Percentiles rank a stretch among this genome's conserved stretches.
These are phyloP conservation scores for Acanthamoeba triangularis DNA, from an alignment of 208 protist genomes.

Conservation along the genomic window DNA sequence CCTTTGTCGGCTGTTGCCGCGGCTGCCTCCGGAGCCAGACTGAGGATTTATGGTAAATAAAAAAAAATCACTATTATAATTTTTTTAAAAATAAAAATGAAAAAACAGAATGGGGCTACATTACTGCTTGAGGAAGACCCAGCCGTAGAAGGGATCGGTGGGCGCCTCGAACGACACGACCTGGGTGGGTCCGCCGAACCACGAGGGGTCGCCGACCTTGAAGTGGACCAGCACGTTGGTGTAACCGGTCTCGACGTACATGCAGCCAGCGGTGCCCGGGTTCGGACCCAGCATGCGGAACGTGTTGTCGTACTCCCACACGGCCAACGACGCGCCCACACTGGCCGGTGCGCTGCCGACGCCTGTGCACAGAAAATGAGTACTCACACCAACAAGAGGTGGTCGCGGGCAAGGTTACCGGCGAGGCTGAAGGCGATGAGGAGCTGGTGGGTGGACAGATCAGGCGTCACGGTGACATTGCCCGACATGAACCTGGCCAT, in stretches of 20 bases:
- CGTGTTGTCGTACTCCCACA: not conserved
- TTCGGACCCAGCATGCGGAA: not conserved
- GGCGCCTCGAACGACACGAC: not conserved
- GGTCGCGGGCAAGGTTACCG: not conserved
- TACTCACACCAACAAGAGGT: not conserved
- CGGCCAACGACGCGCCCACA: not conserved
- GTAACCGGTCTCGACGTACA: not conserved
- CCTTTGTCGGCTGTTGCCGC: no score
- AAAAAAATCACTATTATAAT: no score
- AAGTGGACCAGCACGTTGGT: slow-evolving; percentile 2
- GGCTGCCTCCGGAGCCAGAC: no score
- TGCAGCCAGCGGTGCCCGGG: not conserved
- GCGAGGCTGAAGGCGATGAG: not conserved
- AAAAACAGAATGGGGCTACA: no score
- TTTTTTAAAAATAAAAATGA: no score
- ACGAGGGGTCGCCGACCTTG: not conserved
- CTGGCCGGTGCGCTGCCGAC: not conserved
- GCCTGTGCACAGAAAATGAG: not conserved
- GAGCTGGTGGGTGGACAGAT: not conserved
- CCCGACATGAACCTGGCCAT: not conserved
- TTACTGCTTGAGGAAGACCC: slow-evolving; percentile 16
- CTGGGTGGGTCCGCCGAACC: not conserved
- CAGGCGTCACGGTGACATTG: not conserved
- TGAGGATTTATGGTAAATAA: no score
- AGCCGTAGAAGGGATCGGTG: slow-evolving; percentile 59